Conservation (phyloP, 371 early-diverging fungal genomes). For the Umbelopsis sp. region DNA sequence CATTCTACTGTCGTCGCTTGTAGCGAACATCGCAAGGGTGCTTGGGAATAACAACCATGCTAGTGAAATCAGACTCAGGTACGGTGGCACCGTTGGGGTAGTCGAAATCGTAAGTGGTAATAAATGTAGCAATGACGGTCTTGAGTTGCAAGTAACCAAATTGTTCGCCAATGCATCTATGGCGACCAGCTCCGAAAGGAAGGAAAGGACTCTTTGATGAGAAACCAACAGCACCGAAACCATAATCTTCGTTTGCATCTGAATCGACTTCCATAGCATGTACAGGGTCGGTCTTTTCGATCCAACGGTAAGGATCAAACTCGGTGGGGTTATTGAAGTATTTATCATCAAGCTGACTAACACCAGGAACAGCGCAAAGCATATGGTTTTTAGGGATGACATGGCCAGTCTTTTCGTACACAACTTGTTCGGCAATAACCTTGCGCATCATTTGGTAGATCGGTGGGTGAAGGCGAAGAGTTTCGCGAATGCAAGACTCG, state of each 20-base stretch:
- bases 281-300: slow-evolving; percentile 51
- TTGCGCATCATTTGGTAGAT: slow-evolving; percentile 94
- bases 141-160: slow-evolving; percentile 97
- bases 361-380: slow-evolving; percentile 83
- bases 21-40: slow-evolving; percentile 67
- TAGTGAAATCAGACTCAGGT: slow-evolving; percentile 87
- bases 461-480: slow-evolving; percentile 93
- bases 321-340: slow-evolving; percentile 79
- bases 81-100: slow-evolving; percentile 61
- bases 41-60: slow-evolving; percentile 88
- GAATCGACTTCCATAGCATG: slow-evolving; percentile 55
- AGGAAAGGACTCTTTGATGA: slow-evolving; percentile 81
- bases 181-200: slow-evolving; percentile 98
- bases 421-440: slow-evolving; percentile 73
- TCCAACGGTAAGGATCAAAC: slow-evolving; percentile 87
- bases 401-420: slow-evolving; percentile 71
- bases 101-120: slow-evolving; percentile 77
- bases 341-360: slow-evolving; percentile 78
- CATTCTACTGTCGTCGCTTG: slow-evolving; percentile 60
- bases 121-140: slow-evolving; percentile 81
- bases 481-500: slow-evolving; percentile 87
- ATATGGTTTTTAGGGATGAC: slow-evolving; percentile 91
- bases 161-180: slow-evolving; percentile 97
- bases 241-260: slow-evolving; percentile 82
- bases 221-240: slow-evolving; percentile 83